Evolutionary conservation across 1,284 basidiomycete species (phyloP).

Genomic region (Rhizopogon parksii): DNA sequence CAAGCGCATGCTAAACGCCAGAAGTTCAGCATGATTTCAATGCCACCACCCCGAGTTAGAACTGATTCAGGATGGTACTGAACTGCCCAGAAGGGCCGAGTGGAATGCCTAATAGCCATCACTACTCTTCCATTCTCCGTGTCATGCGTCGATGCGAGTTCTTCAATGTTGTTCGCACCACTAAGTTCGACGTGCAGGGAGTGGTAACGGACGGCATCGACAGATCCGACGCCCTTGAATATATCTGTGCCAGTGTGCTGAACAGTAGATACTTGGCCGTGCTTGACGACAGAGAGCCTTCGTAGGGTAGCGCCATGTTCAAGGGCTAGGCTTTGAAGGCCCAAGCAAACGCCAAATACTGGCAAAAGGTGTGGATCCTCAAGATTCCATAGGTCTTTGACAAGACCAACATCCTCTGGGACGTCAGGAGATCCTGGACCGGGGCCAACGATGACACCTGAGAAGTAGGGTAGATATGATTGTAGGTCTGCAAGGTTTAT

Average conservation of each 20-base stretch:
- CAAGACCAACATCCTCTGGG: constrained; percentile 56
- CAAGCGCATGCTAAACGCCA: constrained; percentile 59
- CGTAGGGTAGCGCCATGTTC: constrained; percentile 64
- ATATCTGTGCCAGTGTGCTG: constrained; percentile 50
- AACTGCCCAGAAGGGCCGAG: constrained; percentile 83
- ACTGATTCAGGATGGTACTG: constrained; percentile 94
- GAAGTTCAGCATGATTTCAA: constrained; percentile 63
- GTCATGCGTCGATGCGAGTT: constrained; percentile 65
- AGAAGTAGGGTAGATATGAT: constrained; percentile 50
- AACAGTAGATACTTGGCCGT: constrained; percentile 74
- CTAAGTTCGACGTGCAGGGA: constrained; percentile 57
- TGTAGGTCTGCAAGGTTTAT: constrained; percentile 44
- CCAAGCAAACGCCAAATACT: constrained; percentile 86
- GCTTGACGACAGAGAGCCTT: constrained; percentile 58
- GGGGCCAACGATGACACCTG: constrained; percentile 68
- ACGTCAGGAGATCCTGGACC: constrained; percentile 76
- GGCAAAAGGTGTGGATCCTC: constrained; percentile 50
- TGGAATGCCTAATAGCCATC: constrained; percentile 64
- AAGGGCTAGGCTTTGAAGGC: constrained; percentile 83
- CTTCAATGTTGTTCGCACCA: constrained; percentile 42
- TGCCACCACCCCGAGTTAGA: constrained; percentile 56
- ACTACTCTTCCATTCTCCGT: constrained; percentile 54
- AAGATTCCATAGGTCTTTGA: constrained; percentile 61
- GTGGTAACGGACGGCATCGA: constrained; percentile 83
- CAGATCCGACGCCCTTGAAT: constrained; percentile 53